Evolutionary conservation across 257 asterid species (phyloP).

Genomic region (Rhazya stricta): DNA sequence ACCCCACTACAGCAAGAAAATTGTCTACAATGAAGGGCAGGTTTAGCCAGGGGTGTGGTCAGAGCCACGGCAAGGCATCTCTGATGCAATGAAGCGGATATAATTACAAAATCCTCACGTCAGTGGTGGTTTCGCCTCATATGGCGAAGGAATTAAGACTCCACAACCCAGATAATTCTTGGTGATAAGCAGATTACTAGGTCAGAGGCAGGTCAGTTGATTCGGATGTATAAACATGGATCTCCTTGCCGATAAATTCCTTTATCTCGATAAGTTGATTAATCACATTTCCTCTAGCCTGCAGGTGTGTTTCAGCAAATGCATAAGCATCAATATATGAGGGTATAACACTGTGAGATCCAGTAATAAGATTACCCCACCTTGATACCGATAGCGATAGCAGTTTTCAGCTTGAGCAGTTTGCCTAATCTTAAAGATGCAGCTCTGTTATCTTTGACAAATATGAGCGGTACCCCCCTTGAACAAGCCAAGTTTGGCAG

Average conservation of each 20-base stretch:
- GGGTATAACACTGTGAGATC: too few relatives aligned
- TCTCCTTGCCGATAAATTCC: slow-evolving; percentile 16
- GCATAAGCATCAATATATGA: neutral
- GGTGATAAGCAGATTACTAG: neutral
- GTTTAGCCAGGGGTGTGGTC: neutral
- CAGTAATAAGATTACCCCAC: slow-evolving; percentile 24
- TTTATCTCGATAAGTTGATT: slow-evolving; percentile 39
- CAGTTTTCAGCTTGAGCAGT: slow-evolving; percentile 67
- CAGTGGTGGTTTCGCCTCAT: too few relatives aligned
- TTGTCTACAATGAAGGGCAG: too few relatives aligned
- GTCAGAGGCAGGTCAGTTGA: neutral
- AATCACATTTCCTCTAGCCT: slow-evolving; percentile 53
- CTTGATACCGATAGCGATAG: slow-evolving; percentile 82
- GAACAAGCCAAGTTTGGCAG: slow-evolving; percentile 65
- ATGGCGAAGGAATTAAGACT: neutral
- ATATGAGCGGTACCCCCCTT: slow-evolving; percentile 61
- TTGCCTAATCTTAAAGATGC: slow-evolving; percentile 81
- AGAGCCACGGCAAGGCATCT: neutral
- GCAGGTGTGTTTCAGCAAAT: slow-evolving; percentile 21
- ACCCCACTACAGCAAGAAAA: neutral
- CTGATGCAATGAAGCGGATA: neutral
- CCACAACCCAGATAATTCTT: neutral
- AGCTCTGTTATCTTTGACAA: slow-evolving; percentile 53
- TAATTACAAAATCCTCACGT: neutral
- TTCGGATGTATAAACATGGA: neutral